These are phyloP conservation scores for Cunninghamia lanceolata DNA, from an alignment of 75 land plant genomes.

Conservation along the genomic window DNA sequence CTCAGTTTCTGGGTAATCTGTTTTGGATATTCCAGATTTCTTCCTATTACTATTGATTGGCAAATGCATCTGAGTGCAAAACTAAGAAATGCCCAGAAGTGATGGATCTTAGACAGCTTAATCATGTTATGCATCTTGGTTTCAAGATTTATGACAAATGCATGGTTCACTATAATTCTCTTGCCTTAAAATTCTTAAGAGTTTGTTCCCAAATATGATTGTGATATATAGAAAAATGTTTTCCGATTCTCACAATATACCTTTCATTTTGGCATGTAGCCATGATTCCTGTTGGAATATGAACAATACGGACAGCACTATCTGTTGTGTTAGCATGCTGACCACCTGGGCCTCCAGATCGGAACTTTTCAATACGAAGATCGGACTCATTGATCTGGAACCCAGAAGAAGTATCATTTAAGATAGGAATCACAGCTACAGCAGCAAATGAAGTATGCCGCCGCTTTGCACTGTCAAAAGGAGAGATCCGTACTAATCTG, in stretches of 20 bases:
- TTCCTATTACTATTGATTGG: not conserved
- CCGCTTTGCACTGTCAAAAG: constrained; percentile 89
- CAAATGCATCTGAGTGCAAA: not conserved
- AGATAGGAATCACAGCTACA: constrained; percentile 93
- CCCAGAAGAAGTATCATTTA: constrained; percentile 52
- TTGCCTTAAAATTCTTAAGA: not conserved
- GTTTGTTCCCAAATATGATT: not conserved
- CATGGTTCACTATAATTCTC: not conserved
- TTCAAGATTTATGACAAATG: not conserved
- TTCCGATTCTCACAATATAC: constrained; percentile 22
- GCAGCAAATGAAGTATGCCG: constrained; percentile 99
- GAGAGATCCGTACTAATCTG: constrained; percentile 93
- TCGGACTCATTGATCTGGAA: constrained; percentile 82
- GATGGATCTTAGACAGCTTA: not conserved
- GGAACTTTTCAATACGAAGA: constrained; percentile 81
- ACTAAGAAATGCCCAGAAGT: not conserved
- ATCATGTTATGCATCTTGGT: not conserved
- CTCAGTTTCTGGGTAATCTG: not conserved
- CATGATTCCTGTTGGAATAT: constrained; percentile 88
- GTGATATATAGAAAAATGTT: not conserved
- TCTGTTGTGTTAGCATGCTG: constrained; percentile 94
- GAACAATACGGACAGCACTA: constrained; percentile 91
- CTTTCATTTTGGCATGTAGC: constrained; percentile 92
- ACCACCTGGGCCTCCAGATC: constrained; percentile 95
- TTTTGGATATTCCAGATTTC: not conserved